These are phyloP conservation scores for Magnusiomyces ingens DNA, from an alignment of 1,139 yeast species.

Conservation along the genomic window DNA sequence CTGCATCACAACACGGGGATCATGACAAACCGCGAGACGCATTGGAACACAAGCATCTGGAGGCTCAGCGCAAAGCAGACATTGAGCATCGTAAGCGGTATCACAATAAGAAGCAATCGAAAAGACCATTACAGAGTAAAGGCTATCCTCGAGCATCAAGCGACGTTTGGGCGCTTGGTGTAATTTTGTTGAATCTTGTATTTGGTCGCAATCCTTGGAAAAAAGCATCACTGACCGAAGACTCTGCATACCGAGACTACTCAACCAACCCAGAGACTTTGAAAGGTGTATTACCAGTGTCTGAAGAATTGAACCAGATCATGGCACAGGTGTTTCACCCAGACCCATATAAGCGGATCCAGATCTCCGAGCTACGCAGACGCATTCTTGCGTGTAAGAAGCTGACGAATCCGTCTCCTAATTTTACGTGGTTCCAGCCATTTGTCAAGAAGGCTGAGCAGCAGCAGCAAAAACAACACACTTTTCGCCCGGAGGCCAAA, in stretches of 20 bases:
- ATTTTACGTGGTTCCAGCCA: slow-evolving; percentile 14
- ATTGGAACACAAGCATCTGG: not conserved
- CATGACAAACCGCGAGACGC: not conserved
- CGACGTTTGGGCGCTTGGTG: slow-evolving; percentile 86
- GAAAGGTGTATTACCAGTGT: slow-evolving; percentile 59
- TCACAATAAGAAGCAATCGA: slow-evolving; percentile 1
- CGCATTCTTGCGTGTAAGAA: slow-evolving; percentile 21
- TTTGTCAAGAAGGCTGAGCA: not conserved
- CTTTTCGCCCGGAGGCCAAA: not conserved
- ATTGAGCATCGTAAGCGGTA: not conserved
- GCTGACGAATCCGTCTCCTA: slow-evolving; percentile 5
- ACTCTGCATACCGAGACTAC: slow-evolving; percentile 49
- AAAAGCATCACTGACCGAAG: slow-evolving; percentile 57
- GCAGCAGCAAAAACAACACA: not conserved
- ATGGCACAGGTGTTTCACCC: slow-evolving; percentile 50
- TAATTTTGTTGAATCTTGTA: slow-evolving; percentile 68
- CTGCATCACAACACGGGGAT: no score
- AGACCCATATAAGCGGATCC: slow-evolving; percentile 59
- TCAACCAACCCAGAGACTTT: slow-evolving; percentile 44
- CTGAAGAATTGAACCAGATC: slow-evolving; percentile 51
- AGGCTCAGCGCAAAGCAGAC: slow-evolving; percentile 1
- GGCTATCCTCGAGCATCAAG: slow-evolving; percentile 16
- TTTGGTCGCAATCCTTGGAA: slow-evolving; percentile 93
- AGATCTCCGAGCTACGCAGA: slow-evolving; percentile 40
- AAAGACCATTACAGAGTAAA: slow-evolving; percentile 12